Evolutionary conservation across 2,329 filamentous ascomycete genomes (phyloP), one percentile per base, ranked within the genome.

Genomic region (Metarhizium album): DNA sequence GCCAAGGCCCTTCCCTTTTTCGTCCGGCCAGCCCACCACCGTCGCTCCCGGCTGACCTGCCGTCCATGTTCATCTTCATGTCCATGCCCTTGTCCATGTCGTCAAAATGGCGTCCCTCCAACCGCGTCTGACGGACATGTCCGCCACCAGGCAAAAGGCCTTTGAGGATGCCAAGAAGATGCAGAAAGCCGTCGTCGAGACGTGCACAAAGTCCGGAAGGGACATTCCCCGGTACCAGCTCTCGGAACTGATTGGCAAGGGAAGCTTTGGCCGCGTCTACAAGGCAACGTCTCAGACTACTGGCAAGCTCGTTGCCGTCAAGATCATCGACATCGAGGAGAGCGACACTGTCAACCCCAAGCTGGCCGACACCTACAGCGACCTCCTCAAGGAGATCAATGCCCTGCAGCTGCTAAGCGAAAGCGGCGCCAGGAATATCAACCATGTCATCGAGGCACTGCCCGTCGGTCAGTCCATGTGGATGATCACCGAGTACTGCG

Each of bases 401-500:
- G 77, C 87, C 23, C 71, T 94, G 47, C 82, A 87, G 59, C 73
- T 86, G 52, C 74, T 94, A 48, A 83, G 84, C 60, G 83, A 87
- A 57, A 85, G 78, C 57, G 84, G 82, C 46, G 87, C 87, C 18
- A 78, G 79, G 57, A 91, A 91, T 62, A 83, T 94, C 68, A 93
- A 91, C 63, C 78, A 83, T 58, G 84, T 91, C 48, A 83, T 90
- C 58, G 87, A 90, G 57, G 86, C 86, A 4, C 75, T 90, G 20
- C 82, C 86, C 8, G 81, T 91, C 37, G 85, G 86, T 42, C 83
- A 86, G 58, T 80, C 87, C 53, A 83, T 94, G 70, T 94, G 88
- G 88, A 87, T 93, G 72, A 81, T 93, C 51, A 90, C 86, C 53
- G 87, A 93, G 68, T 90, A 90, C 65, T 90, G 87, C 59, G 86